Percentiles rank a stretch among this genome's conserved stretches.
Evolutionary conservation across 2,329 filamentous ascomycete species (phyloP).

Genomic region (Leptographium flavum): DNA sequence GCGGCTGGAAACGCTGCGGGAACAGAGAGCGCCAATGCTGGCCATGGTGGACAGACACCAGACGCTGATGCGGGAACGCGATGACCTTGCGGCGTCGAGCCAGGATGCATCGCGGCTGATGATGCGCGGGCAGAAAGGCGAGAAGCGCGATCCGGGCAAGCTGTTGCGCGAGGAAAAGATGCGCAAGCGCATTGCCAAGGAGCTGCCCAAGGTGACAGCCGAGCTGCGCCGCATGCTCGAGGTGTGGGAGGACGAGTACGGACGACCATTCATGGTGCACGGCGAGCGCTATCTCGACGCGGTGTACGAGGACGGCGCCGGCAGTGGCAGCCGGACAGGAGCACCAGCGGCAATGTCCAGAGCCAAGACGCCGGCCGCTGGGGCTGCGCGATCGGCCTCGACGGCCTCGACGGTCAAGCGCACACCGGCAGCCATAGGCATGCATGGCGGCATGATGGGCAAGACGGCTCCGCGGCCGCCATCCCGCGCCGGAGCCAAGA

Average conservation of each 20-base stretch:
- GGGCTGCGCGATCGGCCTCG: slow-evolving; percentile 33
- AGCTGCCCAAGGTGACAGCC: slow-evolving; percentile 77
- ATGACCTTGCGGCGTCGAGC: slow-evolving; percentile 78
- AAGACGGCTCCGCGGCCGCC: slow-evolving; percentile 8
- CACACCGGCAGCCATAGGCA: slow-evolving; percentile 5
- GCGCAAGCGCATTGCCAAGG: slow-evolving; percentile 92
- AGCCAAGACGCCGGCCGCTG: slow-evolving; percentile 58
- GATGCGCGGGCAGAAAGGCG: slow-evolving; percentile 81
- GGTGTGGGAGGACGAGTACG: slow-evolving; percentile 86
- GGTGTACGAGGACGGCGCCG: slow-evolving; percentile 42
- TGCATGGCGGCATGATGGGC: not conserved
- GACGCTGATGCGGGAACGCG: slow-evolving; percentile 67
- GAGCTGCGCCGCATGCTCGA: slow-evolving; percentile 76
- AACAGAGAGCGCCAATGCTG: slow-evolving; percentile 76
- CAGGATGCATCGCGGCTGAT: slow-evolving; percentile 91
- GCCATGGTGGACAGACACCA: slow-evolving; percentile 73
- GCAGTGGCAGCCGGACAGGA: not conserved
- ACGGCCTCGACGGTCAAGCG: slow-evolving; percentile 12
- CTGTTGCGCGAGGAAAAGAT: slow-evolving; percentile 94
- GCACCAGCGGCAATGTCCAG: slow-evolving; percentile 27
- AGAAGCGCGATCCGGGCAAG: slow-evolving; percentile 87
- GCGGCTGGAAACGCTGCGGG: slow-evolving; percentile 65
- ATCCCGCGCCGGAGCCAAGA: slow-evolving; percentile 34
- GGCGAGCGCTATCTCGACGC: slow-evolving; percentile 83
- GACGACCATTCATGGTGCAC: slow-evolving; percentile 81